Base-by-base conservation (phyloP, 1,284 basidiomycete genomes). In the Boletus sp. region DNA sequence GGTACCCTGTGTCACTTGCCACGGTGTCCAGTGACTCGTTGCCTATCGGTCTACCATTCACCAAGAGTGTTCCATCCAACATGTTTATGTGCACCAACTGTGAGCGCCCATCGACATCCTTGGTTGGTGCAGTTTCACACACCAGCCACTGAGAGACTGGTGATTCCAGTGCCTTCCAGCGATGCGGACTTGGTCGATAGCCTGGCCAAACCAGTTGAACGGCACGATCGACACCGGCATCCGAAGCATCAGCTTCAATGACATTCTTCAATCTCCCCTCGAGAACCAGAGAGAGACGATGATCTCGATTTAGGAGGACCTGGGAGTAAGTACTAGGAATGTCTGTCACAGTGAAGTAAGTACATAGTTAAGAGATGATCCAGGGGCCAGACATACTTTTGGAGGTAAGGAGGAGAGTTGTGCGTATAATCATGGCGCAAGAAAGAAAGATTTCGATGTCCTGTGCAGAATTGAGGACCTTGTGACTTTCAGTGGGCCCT, bases 191-290 rank as follows among this genome's bases (percentile, higher is more conserved):
- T 16, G 58, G 58, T 1, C 23, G 37, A 50, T 50, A 50, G 6
- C 38, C 25, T 19, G 38, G 14, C 25, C 47, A 59, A 21, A 57
- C 27, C 35, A 28, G 4, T 3, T 35, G 37, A 56, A 56, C 25
- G 6, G 58, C 58, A 27, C 51, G 28, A 35, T 58, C 57, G 21
- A 58, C 43, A 23, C 52, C 57, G 6, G 47, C 4, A 23, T 57
- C 25, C n/a, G 46, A n/a, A 2, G 8, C 9, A 49, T 59, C 54
- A 14, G 35, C 38, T 2, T 23, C 16, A 5, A 59, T 43, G 9
- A 16, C 28, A 7, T 43, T 16, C 13, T 25, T 31, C 25, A 59
- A 30, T 17, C 10, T 10, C 8, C 14, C 27, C 9, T 56, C 57
- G 1, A 58, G 52, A 31, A 46, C 2, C 13, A 40, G 8, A n/a